A percentile compares a stretch with the other conserved stretches of the same genome.
Conservation (phyloP, 495 filamentous ascomycete genomes). For the Xylaria castorea region DNA sequence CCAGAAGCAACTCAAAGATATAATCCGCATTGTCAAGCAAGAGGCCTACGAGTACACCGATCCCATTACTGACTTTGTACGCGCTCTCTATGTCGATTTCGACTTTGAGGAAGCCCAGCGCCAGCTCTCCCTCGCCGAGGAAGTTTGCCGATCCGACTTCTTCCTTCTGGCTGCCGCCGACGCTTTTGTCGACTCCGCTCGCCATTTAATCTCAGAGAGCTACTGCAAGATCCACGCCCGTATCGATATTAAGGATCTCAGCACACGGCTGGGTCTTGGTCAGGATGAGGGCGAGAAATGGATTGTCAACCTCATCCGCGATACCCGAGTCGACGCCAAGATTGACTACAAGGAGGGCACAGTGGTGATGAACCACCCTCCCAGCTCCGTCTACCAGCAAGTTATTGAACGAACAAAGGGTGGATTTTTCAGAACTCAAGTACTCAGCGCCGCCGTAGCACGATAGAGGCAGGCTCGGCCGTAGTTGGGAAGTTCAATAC, state of each 20-base stretch:
- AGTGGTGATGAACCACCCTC: conserved; percentile 99
- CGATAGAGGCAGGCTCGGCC: conserved; percentile 1
- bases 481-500: conserved; percentile 32
- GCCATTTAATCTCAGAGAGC: conserved; percentile 95
- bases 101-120: conserved; percentile 98
- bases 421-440: conserved; percentile 87
- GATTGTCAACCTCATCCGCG: conserved; percentile 98
- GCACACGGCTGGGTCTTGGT: conserved; percentile 83
- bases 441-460: conserved; percentile 65
- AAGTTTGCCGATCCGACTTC: conserved; percentile 91
- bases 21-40: conserved; percentile 92
- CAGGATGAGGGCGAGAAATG: conserved; percentile 98
- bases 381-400: conserved; percentile 97
- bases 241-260: conserved; percentile 97
- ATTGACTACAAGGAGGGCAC: conserved; percentile 99
- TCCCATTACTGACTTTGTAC: conserved; percentile 93
- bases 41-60: conserved; percentile 97
- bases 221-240: conserved; percentile 99
- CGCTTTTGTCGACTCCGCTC: conserved; percentile 89
- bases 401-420: conserved; percentile 97
- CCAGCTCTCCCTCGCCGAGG: conserved; percentile 88
- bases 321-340: conserved; percentile 97
- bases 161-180: conserved; percentile 88
- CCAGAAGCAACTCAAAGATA: conserved; percentile 97
- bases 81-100: conserved; percentile 95